Base-by-base conservation (phyloP, 257 asterid species). In the Solanum neorickii region DNA sequence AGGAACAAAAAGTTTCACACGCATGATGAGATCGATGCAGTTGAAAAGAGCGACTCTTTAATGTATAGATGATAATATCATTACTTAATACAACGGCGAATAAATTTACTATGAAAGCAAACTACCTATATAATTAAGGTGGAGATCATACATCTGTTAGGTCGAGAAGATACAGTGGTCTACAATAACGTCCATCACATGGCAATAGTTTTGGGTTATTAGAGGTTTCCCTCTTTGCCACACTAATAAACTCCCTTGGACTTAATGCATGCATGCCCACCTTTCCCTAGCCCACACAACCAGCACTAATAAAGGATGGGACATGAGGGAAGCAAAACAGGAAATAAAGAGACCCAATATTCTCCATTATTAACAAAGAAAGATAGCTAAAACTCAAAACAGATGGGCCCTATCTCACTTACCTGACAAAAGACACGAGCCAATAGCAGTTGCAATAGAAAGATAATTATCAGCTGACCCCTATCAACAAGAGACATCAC, bases 401-500 rank as follows among this genome's bases (percentile, higher is more conserved):
- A 47, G 68, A 80, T 80, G 27, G 12, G 69, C 44, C 44, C 18
- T n/a, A 46, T 78, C 65, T 78, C 42, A 80, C 27, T 49, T 80
- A 80, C 85, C 85, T 80, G 44, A 49, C 59, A 80, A 20, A 49
- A 47, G 42, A 41, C 69, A 29, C 44, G 13, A 68, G 59, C 46
- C 44, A 68, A 66, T n/a, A 85, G 82, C 77, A 85, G 66, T 42
- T 62, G 80, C 87, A 85, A 9, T 62, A 85, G 62, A 56, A 37
- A 69, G 46, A 42, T 31, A 52, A 85, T 39, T 39, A 23, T 85
- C 46, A 69, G 31, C 44, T 85, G 21, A 65, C n/a, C 83, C 44
- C 25, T 52, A 65, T 91, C 89, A 95, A 91, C 91, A 95, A 73
- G 98, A 94, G 82, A 92, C 91, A 83, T 95, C 99, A 88, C 98